These are phyloP conservation scores for Solanum medicagineum DNA, from an alignment of 257 asterid species.

Conservation along the genomic window DNA sequence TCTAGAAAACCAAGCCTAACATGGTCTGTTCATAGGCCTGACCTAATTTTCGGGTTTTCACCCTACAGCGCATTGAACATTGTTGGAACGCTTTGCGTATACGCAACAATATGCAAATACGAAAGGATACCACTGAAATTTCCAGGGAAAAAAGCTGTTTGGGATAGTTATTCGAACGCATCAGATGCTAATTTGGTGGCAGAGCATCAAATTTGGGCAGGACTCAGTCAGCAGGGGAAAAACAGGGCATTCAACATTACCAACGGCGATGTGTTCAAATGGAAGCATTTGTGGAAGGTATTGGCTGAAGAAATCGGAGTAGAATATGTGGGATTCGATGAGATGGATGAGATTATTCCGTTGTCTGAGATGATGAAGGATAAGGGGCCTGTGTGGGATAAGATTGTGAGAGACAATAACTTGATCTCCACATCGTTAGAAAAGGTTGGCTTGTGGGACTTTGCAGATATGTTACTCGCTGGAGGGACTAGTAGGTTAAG, in stretches of 20 bases:
- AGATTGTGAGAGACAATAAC: slow-evolving; percentile 5
- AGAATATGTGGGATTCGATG: neutral
- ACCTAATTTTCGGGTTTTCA: slow-evolving; percentile 67
- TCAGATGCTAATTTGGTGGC: slow-evolving; percentile 87
- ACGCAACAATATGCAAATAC: slow-evolving; percentile 78
- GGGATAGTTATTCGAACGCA: slow-evolving; percentile 72
- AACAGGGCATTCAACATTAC: slow-evolving; percentile 82
- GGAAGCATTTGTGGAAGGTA: slow-evolving; percentile 19
- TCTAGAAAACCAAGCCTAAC: slow-evolving; percentile 56
- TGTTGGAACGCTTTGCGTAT: slow-evolving; percentile 65
- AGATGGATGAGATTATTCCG: neutral
- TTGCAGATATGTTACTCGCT: neutral
- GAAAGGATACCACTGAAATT: slow-evolving; percentile 47
- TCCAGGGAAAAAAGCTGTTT: slow-evolving; percentile 58
- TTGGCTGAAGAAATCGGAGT: slow-evolving; percentile 7
- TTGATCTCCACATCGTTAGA: neutral
- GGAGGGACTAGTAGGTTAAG: neutral
- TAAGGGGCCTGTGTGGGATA: slow-evolving; percentile 14
- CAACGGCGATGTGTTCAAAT: slow-evolving; percentile 68
- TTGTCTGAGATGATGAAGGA: slow-evolving; percentile 12
- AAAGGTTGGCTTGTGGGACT: slow-evolving; percentile 10
- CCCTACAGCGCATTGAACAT: slow-evolving; percentile 66
- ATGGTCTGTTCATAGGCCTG: slow-evolving; percentile 84
- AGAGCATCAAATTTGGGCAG: slow-evolving; percentile 90
- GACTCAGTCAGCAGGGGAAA: slow-evolving; percentile 72